Conservation (phyloP, 2,329 filamentous ascomycete genomes). For the Fusarium sp. region DNA sequence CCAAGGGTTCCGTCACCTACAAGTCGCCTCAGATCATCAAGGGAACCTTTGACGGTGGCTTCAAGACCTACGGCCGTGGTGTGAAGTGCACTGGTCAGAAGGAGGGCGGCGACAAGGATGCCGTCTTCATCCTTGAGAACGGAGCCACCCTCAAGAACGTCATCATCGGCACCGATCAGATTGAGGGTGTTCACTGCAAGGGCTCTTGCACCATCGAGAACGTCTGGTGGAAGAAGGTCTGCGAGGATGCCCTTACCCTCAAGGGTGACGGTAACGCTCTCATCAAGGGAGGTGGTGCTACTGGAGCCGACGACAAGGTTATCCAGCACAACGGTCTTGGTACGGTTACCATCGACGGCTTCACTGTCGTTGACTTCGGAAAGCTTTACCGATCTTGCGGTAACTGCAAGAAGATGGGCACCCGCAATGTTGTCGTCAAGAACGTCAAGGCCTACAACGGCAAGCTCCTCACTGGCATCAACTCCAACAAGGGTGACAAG, state of each 20-base stretch:
- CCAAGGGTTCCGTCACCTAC: conserved; percentile 44
- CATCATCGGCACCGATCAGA: conserved; percentile 37
- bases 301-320: conserved; percentile 40
- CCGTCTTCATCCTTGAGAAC: conserved; percentile 40
- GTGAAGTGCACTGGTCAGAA: conserved; percentile 37
- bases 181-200: conserved; percentile 41
- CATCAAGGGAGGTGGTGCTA: conserved; percentile 38
- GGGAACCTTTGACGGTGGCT: conserved; percentile 31
- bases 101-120: conserved; percentile 31
- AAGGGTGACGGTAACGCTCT: conserved; percentile 39
- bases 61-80: conserved; percentile 41
- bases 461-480: conserved; percentile 41
- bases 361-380: conserved; percentile 41
- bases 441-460: conserved; percentile 41
- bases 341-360: conserved; percentile 41
- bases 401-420: conserved; percentile 44
- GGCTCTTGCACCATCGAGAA: conserved; percentile 41
- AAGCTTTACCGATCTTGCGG: conserved; percentile 44
- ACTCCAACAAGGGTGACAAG: conserved; percentile 42
- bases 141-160: conserved; percentile 40
- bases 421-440: conserved; percentile 41
- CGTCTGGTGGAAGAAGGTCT: conserved; percentile 42
- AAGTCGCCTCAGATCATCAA: conserved; percentile 28
- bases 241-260: conserved; percentile 37
- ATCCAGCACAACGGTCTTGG: conserved; percentile 42